A percentile compares a stretch with the other conserved stretches of the same genome.
phyloP scores from a whole-genome alignment of 495 filamentous ascomycete species.

The Tetracladium marchalianum region DNA sequence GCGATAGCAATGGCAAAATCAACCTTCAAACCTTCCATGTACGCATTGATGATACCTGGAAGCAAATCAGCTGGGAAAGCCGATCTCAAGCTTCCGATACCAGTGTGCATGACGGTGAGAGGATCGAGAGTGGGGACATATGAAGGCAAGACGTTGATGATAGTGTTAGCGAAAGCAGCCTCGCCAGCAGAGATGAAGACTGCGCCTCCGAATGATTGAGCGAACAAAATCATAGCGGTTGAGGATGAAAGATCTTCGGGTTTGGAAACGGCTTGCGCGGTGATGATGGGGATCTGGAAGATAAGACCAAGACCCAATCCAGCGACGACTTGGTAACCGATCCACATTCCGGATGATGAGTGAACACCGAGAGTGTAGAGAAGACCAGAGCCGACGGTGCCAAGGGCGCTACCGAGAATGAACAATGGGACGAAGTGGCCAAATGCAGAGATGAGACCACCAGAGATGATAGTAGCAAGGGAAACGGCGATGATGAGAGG shows the following conservation, averaged over 20 bases:
- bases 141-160: slow-evolving; percentile 30
- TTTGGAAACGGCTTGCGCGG: slow-evolving; percentile 12
- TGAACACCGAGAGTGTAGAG: slow-evolving; percentile 14
- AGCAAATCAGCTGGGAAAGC: slow-evolving; percentile 6
- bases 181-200: slow-evolving; percentile 56
- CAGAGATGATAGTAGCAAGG: slow-evolving; percentile 25
- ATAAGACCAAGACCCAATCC: slow-evolving; percentile 16
- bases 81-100: slow-evolving; percentile 30
- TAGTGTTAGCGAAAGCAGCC: slow-evolving; percentile 48
- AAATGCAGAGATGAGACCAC: slow-evolving; percentile 23
- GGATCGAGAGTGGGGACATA: slow-evolving; percentile 15
- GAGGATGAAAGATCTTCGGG: slow-evolving; percentile 14
- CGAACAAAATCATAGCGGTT: slow-evolving; percentile 20
- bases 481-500: slow-evolving; percentile 36
- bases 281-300: slow-evolving; percentile 19
- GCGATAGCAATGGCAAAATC: slow-evolving; percentile 18
- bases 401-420: slow-evolving; percentile 18
- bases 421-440: slow-evolving; percentile 28
- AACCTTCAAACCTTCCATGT: slow-evolving; percentile 18
- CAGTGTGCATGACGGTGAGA: slow-evolving; percentile 30
- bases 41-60: slow-evolving; percentile 13
- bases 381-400: slow-evolving; percentile 40
- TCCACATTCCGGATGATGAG: slow-evolving; percentile 12
- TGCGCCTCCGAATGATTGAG: slow-evolving; percentile 44
- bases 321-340: slow-evolving; percentile 18